Evolutionary conservation across 2,329 filamentous ascomycete genomes (phyloP), one percentile per base, ranked within the genome.

Genomic region (Apiospora marii): DNA sequence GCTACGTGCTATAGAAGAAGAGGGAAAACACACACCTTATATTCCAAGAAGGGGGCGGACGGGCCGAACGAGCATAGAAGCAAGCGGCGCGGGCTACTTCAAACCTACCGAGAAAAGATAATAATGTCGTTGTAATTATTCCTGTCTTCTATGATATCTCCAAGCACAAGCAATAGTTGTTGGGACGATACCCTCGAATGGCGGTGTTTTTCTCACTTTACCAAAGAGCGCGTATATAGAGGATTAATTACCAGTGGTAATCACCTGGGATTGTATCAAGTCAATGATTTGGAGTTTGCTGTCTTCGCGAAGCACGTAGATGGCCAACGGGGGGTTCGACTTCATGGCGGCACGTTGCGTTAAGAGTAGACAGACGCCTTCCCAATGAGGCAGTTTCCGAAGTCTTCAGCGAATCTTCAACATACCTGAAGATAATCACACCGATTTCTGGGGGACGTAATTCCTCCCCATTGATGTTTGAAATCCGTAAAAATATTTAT

Each of bases 1-100:
- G 92, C 27, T 94, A 93, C 82, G 89, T 93, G 67, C 83, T 92
- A 74, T 91, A 78, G 80, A 24, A n/a, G 22, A 12, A 19, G 16
- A 30, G 24, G 16, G 12, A 6, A 53, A 24, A 24, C 12, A 61
- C 34, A 37, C 53, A 19, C 34, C 22, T 61, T 37, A 61, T 61
- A 61, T 61, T 34, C 19, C 53, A 61, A 30, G 24, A 53, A 13
- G 13, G 19, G 30, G 34, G 30, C 53, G 12, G 34, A 16, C 53
- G 12, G 34, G 53, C 53, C 19, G 8, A 41, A 41, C 37, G 37
- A 19, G 30, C 30, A 61, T 19, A 8, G 7, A 16, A 14, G 27
- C 14, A 16, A 14, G 27, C 14, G 14, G 10, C 30, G 34, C 27
- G 24, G 4, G 53, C 34, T 27, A 53, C 51, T 30, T 61, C 37